A percentile compares a stretch with the other conserved stretches of the same genome.
Conservation (phyloP, 352 stramenopile species). For the Globisporangium splendens region DNA sequence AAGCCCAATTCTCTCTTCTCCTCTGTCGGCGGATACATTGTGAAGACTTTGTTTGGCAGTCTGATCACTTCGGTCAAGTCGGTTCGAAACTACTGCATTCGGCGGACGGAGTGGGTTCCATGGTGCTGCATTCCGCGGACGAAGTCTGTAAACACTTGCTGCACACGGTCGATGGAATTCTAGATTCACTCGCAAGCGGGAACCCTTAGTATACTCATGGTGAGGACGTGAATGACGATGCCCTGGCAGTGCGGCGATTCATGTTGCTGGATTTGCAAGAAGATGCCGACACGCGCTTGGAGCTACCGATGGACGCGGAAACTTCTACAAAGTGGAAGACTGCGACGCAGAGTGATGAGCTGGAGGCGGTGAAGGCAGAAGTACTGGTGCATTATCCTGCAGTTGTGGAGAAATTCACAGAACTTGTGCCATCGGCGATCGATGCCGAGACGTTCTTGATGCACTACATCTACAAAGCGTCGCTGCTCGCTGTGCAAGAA, state of each 20-base stretch:
- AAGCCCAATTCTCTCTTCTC: no score
- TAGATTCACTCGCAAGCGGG: constrained; percentile 41
- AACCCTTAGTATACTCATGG: constrained; percentile 22
- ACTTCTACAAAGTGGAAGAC: constrained; percentile 66
- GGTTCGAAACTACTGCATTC: constrained; percentile 27
- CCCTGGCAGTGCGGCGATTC: constrained; percentile 48
- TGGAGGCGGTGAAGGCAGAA: constrained; percentile 41
- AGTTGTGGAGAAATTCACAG: constrained; percentile 46
- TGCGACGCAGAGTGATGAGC: constrained; percentile 25
- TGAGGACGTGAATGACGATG: constrained; percentile 1
- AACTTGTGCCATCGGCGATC: constrained; percentile 54
- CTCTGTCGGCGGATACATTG: no score
- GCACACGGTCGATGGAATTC: constrained; percentile 62
- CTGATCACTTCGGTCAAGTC: no score
- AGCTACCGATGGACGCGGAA: constrained; percentile 48
- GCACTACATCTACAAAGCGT: constrained; percentile 77
- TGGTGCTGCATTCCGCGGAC: no score
- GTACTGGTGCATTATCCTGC: constrained; percentile 65
- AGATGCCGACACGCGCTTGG: constrained; percentile 56
- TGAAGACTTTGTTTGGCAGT: no score
- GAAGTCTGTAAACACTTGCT: constrained; percentile 23
- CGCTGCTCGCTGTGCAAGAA: constrained; percentile 61
- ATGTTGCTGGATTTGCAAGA: constrained; percentile 62
- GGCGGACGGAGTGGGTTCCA: no score
- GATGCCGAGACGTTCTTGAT: constrained; percentile 55